Evolutionary conservation across 2,329 filamentous ascomycete species (phyloP), one percentile per base, ranked within the genome.

Genomic region (Ophiostoma ips): DNA sequence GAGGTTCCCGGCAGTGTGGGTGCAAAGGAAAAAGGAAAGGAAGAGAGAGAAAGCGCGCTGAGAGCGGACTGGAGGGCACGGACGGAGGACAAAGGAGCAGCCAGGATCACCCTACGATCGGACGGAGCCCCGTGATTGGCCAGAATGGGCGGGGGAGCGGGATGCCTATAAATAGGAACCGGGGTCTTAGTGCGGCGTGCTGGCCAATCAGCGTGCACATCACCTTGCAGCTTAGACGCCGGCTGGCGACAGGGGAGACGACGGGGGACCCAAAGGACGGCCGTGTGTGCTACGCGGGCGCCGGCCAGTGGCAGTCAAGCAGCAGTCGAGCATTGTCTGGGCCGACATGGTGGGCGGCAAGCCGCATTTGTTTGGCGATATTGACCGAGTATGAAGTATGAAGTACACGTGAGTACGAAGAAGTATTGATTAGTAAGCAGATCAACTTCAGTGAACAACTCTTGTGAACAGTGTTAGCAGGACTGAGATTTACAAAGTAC

Each of bases 211-310:
- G 16, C 44, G 52, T 8, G 43, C 50, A 5, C 49, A 54, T 55
- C 54, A 55, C 53, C 28, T 34, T 49, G 53, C 51, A 55, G 3
- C 28, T 46, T 54, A 55, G 46, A 51, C 53, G 53, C 53, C 47
- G 48, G 40, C 4, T 16, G 24, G 30, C 40, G 40, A 43, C 40
- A 43, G 40, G 40, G 38, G 38, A 31, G 37, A 30, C 31, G 33
- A 6, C n/a, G n/a, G n/a, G n/a, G 19, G n/a, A n/a, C 11, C 34
- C 10, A 18, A 28, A 38, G 33, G 24, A 43, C 28, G 41, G 21
- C 12, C 8, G 24, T 28, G 5, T 28, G 24, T 28, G 8, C 24
- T n/a, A n/a, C n/a, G 5, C 11, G 19, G 6, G 35, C 19, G 3
- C 15, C 12, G 7, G 37, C 37, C 12, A 40, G 10, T 40, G 37